These are phyloP conservation scores for Penicillium sp. DNA, from an alignment of 2,329 filamentous ascomycete species.

Conservation along the genomic window DNA sequence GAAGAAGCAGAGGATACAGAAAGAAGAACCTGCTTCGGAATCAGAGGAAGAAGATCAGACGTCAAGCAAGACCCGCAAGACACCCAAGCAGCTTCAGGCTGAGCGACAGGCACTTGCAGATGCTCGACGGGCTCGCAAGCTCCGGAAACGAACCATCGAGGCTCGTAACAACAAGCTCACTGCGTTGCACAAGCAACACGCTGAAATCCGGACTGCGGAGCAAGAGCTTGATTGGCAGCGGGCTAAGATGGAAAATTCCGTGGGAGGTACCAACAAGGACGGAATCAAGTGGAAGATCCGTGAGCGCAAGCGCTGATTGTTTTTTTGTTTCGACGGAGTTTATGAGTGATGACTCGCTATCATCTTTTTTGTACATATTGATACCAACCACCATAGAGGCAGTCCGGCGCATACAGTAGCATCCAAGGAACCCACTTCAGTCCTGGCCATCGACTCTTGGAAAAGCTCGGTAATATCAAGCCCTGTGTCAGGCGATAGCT, in stretches of 20 bases:
- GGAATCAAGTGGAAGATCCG: slow-evolving; percentile 65
- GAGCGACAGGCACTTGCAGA: slow-evolving; percentile 43
- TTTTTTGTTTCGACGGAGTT: slow-evolving; percentile 7
- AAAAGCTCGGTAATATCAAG: not conserved
- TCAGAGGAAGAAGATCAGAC: slow-evolving; percentile 26
- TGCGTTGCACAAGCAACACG: slow-evolving; percentile 54
- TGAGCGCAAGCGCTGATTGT: slow-evolving; percentile 57
- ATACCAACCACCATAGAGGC: slow-evolving; percentile 14
- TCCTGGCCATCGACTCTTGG: not conserved
- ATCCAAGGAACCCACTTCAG: slow-evolving; percentile 3
- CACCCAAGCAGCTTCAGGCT: slow-evolving; percentile 47
- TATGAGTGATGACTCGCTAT: slow-evolving; percentile 25
- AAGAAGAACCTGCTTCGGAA: slow-evolving; percentile 24
- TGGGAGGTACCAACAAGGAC: slow-evolving; percentile 63
- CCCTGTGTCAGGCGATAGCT: not conserved
- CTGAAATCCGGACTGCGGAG: slow-evolving; percentile 56
- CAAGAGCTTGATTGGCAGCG: slow-evolving; percentile 59
- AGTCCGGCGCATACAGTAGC: slow-evolving; percentile 12
- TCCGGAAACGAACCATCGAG: slow-evolving; percentile 52
- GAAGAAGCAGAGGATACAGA: slow-evolving; percentile 23
- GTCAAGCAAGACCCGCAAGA: slow-evolving; percentile 32
- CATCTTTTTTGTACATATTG: slow-evolving; percentile 15
- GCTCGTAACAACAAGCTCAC: slow-evolving; percentile 52
- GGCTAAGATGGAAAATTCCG: slow-evolving; percentile 60
- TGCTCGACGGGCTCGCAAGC: slow-evolving; percentile 44